Percentiles rank a stretch among this genome's conserved stretches.
Evolutionary conservation across 1,284 basidiomycete species (phyloP).

Genomic region (Lentinula novae-zelandiae): DNA sequence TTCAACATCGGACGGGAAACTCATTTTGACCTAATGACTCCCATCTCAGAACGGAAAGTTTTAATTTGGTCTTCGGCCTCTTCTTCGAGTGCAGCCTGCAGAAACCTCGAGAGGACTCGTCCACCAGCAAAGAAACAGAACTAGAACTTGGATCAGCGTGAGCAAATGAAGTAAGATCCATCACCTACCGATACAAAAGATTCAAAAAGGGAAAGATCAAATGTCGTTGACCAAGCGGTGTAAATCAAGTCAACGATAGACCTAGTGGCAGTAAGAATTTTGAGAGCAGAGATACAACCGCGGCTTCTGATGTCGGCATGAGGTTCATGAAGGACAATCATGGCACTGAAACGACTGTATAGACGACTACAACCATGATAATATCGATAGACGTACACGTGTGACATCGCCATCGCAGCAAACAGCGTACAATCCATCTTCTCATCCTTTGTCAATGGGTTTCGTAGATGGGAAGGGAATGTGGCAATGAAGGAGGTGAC

Average conservation of each 20-base stretch:
- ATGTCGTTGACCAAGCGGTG: slow-evolving; percentile 62
- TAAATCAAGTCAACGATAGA: slow-evolving; percentile 68
- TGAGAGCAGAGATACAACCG: slow-evolving; percentile 64
- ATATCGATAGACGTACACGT: slow-evolving; percentile 46
- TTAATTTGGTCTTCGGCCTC: slow-evolving; percentile 49
- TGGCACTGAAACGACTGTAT: slow-evolving; percentile 38
- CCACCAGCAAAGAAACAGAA: slow-evolving; percentile 42
- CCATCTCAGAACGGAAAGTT: slow-evolving; percentile 56
- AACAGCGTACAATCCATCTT: slow-evolving; percentile 66
- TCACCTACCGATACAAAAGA: slow-evolving; percentile 52
- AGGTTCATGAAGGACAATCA: slow-evolving; percentile 67
- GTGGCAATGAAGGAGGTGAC: slow-evolving; percentile 53
- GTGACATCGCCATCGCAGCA: slow-evolving; percentile 55
- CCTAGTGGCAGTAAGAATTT: slow-evolving; percentile 60
- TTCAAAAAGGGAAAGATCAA: slow-evolving; percentile 62
- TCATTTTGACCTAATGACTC: slow-evolving; percentile 56
- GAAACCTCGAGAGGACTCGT: slow-evolving; percentile 60
- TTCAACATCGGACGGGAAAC: not conserved
- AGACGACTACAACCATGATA: not conserved
- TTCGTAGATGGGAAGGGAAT: slow-evolving; percentile 54
- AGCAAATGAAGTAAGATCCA: not conserved
- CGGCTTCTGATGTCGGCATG: slow-evolving; percentile 55
- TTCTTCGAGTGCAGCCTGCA: slow-evolving; percentile 53
- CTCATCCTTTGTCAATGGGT: slow-evolving; percentile 47
- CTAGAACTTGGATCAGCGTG: not conserved